Evolutionary conservation across 2,329 filamentous ascomycete genomes (phyloP).

Genomic region (Saccharata proteae): DNA sequence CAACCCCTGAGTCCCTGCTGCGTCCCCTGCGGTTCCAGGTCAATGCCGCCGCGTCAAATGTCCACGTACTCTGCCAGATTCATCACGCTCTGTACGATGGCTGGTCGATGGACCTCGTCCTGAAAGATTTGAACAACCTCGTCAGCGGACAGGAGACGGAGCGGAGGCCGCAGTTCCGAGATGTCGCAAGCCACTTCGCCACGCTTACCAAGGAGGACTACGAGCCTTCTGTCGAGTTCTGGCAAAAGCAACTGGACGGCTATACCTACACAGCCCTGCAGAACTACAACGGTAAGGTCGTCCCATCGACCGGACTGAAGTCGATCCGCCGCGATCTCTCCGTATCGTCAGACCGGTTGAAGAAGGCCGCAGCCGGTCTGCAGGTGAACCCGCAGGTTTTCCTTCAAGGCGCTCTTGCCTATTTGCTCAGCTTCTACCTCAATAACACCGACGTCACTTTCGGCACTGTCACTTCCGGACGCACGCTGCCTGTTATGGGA

Average conservation of each 20-base stretch:
- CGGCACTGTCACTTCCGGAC: constrained; percentile 71
- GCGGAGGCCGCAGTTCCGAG: constrained; percentile 46
- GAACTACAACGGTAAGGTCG: constrained; percentile 37
- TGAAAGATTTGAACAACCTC: constrained; percentile 51
- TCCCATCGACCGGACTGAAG: constrained; percentile 7
- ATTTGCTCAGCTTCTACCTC: constrained; percentile 53
- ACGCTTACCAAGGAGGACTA: constrained; percentile 15
- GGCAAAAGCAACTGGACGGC: constrained; percentile 53
- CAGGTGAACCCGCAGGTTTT: constrained; percentile 55
- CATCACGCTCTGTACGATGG: constrained; percentile 86
- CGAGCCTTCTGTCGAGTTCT: constrained; percentile 47
- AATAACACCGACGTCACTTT: constrained; percentile 57
- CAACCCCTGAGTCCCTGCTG: constrained; percentile 32
- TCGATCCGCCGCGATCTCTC: neutral
- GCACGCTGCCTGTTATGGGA: constrained; percentile 56
- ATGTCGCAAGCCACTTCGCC: constrained; percentile 43
- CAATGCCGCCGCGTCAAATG: constrained; percentile 9
- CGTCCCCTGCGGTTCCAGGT: constrained; percentile 54
- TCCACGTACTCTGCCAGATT: constrained; percentile 39
- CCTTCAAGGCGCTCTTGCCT: constrained; percentile 60
- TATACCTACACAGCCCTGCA: constrained; percentile 46
- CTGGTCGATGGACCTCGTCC: constrained; percentile 74
- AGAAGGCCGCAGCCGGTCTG: constrained; percentile 25
- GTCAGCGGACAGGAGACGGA: constrained; percentile 24
- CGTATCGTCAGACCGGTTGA: constrained; percentile 13